Base-by-base conservation (phyloP, 495 filamentous ascomycete genomes). In the Lasiosphaeria miniovina region DNA sequence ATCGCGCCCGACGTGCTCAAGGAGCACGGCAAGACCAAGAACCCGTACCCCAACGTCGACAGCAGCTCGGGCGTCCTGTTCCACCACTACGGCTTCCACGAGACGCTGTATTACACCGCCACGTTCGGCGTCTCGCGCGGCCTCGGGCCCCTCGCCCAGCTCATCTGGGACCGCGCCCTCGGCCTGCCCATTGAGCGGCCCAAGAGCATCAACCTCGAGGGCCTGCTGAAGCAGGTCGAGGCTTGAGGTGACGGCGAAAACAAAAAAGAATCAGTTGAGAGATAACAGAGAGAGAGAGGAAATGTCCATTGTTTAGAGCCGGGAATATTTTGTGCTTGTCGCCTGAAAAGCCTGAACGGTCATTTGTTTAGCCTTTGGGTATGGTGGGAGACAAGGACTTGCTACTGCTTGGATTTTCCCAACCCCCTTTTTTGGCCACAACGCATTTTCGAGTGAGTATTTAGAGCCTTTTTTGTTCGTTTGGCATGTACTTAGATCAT, bases 21-120 rank as follows among this genome's bases (percentile, higher is more conserved):
- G 57, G 85, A 96, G 77, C 94, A 98, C 66, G 94, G 94, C 68
- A 97, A 97, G 88, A 98, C 94, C 64, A 98, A 98, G 84, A 98
- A 98, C 80, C 93, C 93, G 7, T 92, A 90, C 74, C 94, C 94
- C 49, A 98, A 98, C 68, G 94, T 98, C 55, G 94, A 98, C 74
- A 89, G 86, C 15, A 85, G 84, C 57, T 96, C 90, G 2, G 94
- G 94, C 56, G 95, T 96, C 4, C 80, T 98, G 41, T 98, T 98
- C 83, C 85, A 97, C 71, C 92, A 97, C 75, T 98, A 94, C 68
- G 94, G 92, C 52, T 95, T 97, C 84, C 88, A 88, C 74, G 90
- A 98, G 74, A 96, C 93, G 2, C 82, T 97, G 7, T 98, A 98
- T 78, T 98, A 98, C 73, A 98, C 94, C 14, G 94, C 91, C 24